These are phyloP conservation scores for Aspergillus cristatus DNA, from an alignment of 495 filamentous ascomycete species.

Conservation along the genomic window DNA sequence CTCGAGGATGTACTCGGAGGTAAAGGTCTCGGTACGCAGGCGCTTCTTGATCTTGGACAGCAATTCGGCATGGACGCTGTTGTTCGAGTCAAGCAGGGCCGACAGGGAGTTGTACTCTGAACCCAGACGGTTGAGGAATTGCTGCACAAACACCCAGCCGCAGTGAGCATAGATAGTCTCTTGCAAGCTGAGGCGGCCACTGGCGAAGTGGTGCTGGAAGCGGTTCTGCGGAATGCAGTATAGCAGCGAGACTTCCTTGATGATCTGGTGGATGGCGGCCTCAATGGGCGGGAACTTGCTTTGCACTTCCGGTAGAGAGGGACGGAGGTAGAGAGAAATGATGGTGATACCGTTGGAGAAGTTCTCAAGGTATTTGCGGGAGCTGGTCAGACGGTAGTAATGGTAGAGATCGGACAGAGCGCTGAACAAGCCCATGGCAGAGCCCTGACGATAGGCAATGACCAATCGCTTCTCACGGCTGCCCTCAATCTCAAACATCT, in stretches of 20 bases:
- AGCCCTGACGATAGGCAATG: slow-evolving; percentile 85
- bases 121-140: slow-evolving; percentile 92
- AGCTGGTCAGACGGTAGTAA: slow-evolving; percentile 94
- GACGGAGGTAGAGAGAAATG: slow-evolving; percentile 87
- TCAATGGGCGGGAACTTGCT: slow-evolving; percentile 69
- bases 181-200: slow-evolving; percentile 83
- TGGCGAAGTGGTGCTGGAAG: slow-evolving; percentile 80
- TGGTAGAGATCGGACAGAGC: slow-evolving; percentile 94
- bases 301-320: slow-evolving; percentile 42
- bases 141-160: slow-evolving; percentile 92
- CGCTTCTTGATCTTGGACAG: slow-evolving; percentile 94
- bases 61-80: slow-evolving; percentile 78
- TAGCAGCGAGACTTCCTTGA: slow-evolving; percentile 92
- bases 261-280: slow-evolving; percentile 95
- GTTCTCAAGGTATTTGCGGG: slow-evolving; percentile 95
- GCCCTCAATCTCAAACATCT: slow-evolving; percentile 91
- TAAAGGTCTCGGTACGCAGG: slow-evolving; percentile 92
- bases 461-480: slow-evolving; percentile 87
- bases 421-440: slow-evolving; percentile 89
- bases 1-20: slow-evolving; percentile 92
- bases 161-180: slow-evolving; percentile 97
- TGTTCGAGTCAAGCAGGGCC: slow-evolving; percentile 70
- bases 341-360: slow-evolving; percentile 98
- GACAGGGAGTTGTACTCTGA: slow-evolving; percentile 83
- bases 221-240: slow-evolving; percentile 98